Percentiles rank a stretch among this genome's conserved stretches.
phyloP scores from a whole-genome alignment of 176 grass and related monocot genomes.

The Rhynchospora pubera region DNA sequence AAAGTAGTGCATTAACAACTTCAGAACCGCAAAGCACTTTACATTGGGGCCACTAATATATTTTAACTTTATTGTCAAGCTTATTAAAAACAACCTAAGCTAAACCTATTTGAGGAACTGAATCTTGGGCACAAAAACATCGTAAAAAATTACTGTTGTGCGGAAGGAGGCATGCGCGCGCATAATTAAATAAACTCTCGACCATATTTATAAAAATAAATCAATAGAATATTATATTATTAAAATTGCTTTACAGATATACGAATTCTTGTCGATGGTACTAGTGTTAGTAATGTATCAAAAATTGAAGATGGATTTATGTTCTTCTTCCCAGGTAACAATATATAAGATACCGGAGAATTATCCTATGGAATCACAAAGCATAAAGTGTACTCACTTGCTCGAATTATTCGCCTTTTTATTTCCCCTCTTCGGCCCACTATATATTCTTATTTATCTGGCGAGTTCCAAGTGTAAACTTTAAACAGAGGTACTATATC shows the following conservation, averaged over 20 bases:
- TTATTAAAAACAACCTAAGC: background rate
- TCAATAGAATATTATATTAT: background rate
- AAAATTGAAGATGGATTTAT: background rate
- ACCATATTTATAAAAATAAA: background rate
- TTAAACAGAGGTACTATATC: background rate
- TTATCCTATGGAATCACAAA: background rate
- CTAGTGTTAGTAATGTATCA: background rate
- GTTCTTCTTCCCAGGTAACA: background rate
- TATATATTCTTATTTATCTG: background rate
- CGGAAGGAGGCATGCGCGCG: no score
- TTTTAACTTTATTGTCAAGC: background rate
- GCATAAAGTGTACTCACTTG: background rate
- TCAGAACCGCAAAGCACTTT: background rate
- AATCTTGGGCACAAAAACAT: background rate
- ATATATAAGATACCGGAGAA: background rate
- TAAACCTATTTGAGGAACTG: background rate
- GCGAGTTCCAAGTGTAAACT: background rate
- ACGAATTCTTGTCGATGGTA: background rate
- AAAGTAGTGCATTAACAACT: background rate
- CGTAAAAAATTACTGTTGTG: background rate
- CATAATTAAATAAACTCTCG: no score
- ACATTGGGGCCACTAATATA: background rate
- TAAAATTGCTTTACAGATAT: background rate
- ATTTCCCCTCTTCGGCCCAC: background rate
- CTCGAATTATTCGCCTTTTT: slow-evolving; percentile 6